These are phyloP conservation scores for Osmanthus fragrans DNA, from an alignment of 257 asterid genomes.

Conservation along the genomic window DNA sequence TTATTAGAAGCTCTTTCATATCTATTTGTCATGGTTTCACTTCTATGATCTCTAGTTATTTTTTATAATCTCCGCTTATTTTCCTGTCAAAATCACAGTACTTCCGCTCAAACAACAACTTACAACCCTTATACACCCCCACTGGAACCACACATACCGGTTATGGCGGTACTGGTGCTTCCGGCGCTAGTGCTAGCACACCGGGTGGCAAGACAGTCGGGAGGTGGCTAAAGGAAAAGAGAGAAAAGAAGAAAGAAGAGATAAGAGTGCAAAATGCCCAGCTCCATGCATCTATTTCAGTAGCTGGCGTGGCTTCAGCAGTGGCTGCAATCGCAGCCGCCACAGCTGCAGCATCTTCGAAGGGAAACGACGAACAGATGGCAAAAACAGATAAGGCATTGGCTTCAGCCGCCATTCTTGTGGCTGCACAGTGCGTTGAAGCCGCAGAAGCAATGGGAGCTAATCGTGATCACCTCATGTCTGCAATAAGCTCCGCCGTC, in stretches of 20 bases:
- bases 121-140: conserved; percentile 78
- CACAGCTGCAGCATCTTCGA: conserved; percentile 74
- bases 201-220: conserved; percentile 95
- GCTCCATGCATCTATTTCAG: conserved; percentile 86
- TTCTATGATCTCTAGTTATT: not conserved
- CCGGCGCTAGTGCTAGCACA: conserved; percentile 56
- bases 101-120: conserved; percentile 77
- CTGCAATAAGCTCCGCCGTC: conserved; percentile 92
- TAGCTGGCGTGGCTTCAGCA: conserved; percentile 94
- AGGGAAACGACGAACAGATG: conserved; percentile 69
- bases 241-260: conserved; percentile 94
- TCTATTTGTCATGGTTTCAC: not conserved
- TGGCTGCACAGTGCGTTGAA: conserved; percentile 96
- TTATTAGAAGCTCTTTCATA: conserved; percentile 13
- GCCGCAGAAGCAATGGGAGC: conserved; percentile 96
- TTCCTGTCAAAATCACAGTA: conserved; percentile 39
- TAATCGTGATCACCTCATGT: conserved; percentile 81
- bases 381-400: conserved; percentile 86
- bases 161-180: conserved; percentile 28
- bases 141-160: conserved; percentile 45
- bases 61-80: not conserved
- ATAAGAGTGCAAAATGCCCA: conserved; percentile 85
- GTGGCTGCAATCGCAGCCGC: conserved; percentile 94
- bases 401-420: conserved; percentile 93
- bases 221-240: conserved; percentile 89